Conservation (phyloP, 169 alveolate species). For the Plasmodium malariae region DNA sequence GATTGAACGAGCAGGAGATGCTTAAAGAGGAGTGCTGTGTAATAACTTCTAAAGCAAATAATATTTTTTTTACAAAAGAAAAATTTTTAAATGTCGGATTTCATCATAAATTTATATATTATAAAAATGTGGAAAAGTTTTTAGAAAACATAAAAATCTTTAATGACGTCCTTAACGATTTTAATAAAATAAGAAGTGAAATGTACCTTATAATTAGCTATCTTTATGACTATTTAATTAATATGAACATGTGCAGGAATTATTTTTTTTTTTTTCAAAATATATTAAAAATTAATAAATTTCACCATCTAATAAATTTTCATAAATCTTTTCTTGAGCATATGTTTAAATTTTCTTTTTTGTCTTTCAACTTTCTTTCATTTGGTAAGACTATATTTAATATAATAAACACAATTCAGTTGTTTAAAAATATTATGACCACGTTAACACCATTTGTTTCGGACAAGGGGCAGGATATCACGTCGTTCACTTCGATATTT, state of each 20-base stretch:
- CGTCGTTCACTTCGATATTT: conserved; percentile 1
- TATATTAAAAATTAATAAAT: background rate
- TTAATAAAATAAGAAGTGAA: conserved; percentile 42
- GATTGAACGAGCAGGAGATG: background rate
- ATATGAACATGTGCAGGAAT: conserved; percentile 31
- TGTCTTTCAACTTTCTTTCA: conserved; percentile 3
- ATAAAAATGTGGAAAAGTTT: background rate
- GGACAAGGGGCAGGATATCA: background rate
- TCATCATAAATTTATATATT: background rate
- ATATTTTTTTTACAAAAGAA: conserved; percentile 5
- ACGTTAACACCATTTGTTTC: background rate
- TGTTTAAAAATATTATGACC: conserved; percentile 14
- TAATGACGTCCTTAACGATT: conserved; percentile 28
- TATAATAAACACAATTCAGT: conserved; percentile 16
- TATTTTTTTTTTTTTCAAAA: conserved; percentile 47
- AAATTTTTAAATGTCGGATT: conserved; percentile 32
- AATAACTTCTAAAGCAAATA: conserved; percentile 1
- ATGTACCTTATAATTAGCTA: conserved; percentile 16
- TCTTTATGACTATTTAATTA: conserved; percentile 28
- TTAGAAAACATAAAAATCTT: conserved; percentile 16
- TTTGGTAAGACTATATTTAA: conserved; percentile 5
- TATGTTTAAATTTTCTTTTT: conserved; percentile 21
- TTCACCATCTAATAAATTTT: conserved; percentile 4
- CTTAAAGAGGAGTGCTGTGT: background rate
- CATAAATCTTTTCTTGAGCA: conserved; percentile 25